Evolutionary conservation across 352 stramenopile species (phyloP), one percentile per base, ranked within the genome.

Genomic region (Pythium brassicae): DNA sequence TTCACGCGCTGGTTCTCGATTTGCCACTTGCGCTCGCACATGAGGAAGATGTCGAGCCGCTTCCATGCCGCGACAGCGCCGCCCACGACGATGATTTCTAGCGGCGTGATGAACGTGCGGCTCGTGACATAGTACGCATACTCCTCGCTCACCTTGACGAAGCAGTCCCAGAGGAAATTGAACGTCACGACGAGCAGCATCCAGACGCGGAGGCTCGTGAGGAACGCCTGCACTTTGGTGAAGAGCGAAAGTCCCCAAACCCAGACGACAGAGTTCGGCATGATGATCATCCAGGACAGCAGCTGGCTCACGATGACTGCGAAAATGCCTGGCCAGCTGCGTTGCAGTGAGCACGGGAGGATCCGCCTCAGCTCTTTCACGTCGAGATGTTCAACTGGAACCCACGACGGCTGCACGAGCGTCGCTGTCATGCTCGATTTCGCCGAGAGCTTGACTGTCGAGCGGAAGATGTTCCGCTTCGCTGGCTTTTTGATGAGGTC

Each of bases 261-360:
- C 58, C 72, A 85, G 20, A 83, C 73, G 23, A 77, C 63, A 22
- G 78, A 68, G 62, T 76, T 82, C 8, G 74, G 76, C 14, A 86
- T 57, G 22, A 86, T 59, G 52, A 89, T 61, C 17, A 85, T 52
- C 78, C 78, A 88, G 27, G 73, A 84, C 37, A 88, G 44, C 37
- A 79, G 29, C 27, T 70, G 66, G 3, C 62, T 68, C 14, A 66
- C 34, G 29, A 69, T 6, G 4, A 54, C 66, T 14, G 78, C 56
- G 4, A 74, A 50, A 15, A 74, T 65, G 2, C 72, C 59, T 4
- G 66, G 65, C 8, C 68, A 52, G 44, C 69, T 85, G 51, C 75
- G 75, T 35, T 72, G 67, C 6, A 88, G 56, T 7, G 73, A 78
- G n/a, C 62, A 72, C 3, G 66, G 26, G 15, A 64, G 58, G 23